Evolutionary conservation across 164 flowering plant species (phyloP).

Genomic region (Chloranthus sessilifolius): DNA sequence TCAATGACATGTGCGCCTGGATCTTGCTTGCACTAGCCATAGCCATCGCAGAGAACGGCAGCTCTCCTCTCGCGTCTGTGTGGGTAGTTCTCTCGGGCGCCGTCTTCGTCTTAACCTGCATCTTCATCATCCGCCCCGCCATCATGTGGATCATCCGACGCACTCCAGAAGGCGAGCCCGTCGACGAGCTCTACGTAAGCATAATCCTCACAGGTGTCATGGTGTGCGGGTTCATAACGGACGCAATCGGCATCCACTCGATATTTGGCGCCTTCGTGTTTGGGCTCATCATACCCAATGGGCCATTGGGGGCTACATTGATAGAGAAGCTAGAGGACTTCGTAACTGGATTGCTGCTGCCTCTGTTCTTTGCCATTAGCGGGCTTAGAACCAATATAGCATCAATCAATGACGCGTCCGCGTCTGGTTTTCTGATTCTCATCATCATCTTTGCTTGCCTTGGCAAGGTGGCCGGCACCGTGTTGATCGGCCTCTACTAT

Average conservation of each 20-base stretch:
- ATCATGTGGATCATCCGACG: constrained; percentile 25
- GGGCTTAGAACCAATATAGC: constrained; percentile 22
- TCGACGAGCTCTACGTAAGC: constrained; percentile 26
- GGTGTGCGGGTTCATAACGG: constrained; percentile 36
- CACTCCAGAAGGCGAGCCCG: constrained; percentile 25
- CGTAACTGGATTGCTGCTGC: constrained; percentile 38
- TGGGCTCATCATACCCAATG: constrained; percentile 43
- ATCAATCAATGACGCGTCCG: not conserved
- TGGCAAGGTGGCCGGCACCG: constrained; percentile 31
- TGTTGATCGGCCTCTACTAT: constrained; percentile 16
- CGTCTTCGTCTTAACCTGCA: constrained; percentile 19
- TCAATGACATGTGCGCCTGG: constrained; percentile 25
- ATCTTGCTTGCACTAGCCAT: constrained; percentile 16
- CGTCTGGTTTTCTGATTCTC: constrained; percentile 2
- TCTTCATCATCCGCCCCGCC: constrained; percentile 26
- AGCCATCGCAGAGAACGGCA: constrained; percentile 6
- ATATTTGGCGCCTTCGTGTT: constrained; percentile 46
- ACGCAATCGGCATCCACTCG: constrained; percentile 42
- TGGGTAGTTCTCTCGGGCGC: constrained; percentile 9
- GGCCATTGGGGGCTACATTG: constrained; percentile 27
- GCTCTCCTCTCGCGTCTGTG: not conserved
- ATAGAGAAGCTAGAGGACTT: constrained; percentile 43
- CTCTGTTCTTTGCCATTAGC: constrained; percentile 33
- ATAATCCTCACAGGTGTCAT: constrained; percentile 33
- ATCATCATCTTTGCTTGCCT: constrained; percentile 11